Evolutionary conservation across 208 protist species (phyloP).

Genomic region (Endotrypanum monterogeii): DNA sequence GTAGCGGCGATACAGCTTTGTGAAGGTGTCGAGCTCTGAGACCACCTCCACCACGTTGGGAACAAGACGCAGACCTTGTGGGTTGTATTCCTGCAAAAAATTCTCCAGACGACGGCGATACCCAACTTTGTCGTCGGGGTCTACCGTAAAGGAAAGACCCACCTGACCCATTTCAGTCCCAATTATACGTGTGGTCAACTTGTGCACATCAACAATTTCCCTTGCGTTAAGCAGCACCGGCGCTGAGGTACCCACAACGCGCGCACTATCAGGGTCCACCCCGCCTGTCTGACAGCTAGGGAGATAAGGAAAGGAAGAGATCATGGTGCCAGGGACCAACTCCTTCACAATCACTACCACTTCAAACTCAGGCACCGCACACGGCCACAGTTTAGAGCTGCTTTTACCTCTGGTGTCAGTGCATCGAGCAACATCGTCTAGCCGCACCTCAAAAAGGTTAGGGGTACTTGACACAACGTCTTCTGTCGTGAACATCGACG

Average conservation of each 20-base stretch:
- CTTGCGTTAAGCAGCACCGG: slow-evolving; percentile 42
- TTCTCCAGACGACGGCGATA: slow-evolving; percentile 54
- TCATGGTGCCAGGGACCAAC: background rate
- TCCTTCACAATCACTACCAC: slow-evolving; percentile 65
- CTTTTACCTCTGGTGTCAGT: slow-evolving; percentile 12
- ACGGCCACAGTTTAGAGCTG: slow-evolving; percentile 53
- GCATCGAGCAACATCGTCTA: slow-evolving; percentile 41
- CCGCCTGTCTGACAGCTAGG: slow-evolving; percentile 6
- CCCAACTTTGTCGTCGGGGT: slow-evolving; percentile 50
- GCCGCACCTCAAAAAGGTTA: slow-evolving; percentile 56
- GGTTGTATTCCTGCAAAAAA: slow-evolving; percentile 71
- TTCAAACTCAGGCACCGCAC: slow-evolving; percentile 34
- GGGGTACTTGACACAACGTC: slow-evolving; percentile 46
- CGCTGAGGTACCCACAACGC: slow-evolving; percentile 45
- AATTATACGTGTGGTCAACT: slow-evolving; percentile 67
- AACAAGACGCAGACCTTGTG: slow-evolving; percentile 54
- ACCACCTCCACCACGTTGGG: slow-evolving; percentile 63
- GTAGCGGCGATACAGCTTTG: slow-evolving; percentile 78
- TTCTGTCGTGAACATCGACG: slow-evolving; percentile 41
- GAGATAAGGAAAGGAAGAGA: slow-evolving; percentile 12
- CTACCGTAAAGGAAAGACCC: slow-evolving; percentile 64
- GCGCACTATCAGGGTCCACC: slow-evolving; percentile 12
- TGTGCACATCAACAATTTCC: slow-evolving; percentile 56
- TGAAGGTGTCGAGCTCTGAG: slow-evolving; percentile 76
- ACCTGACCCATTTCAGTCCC: slow-evolving; percentile 77